phyloP scores from a whole-genome alignment of 306 rosid species.

The Comarum palustre region DNA sequence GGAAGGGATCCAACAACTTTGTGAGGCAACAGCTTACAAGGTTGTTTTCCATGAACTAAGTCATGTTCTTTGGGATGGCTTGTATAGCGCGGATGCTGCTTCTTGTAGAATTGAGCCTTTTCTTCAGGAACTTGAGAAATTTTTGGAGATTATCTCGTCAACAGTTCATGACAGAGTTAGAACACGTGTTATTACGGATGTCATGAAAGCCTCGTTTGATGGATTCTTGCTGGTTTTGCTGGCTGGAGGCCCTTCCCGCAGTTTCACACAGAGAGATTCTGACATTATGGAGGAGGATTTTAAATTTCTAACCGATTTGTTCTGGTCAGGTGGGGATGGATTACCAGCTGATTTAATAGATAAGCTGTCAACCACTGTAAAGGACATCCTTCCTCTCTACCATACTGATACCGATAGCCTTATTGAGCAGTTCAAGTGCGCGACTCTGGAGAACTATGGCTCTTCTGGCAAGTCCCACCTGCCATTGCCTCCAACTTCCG shows the following conservation, averaged over 20 bases:
- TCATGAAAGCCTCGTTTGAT: slow-evolving; percentile 86
- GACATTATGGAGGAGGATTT: slow-evolving; percentile 73
- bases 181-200: slow-evolving; percentile 75
- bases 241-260: slow-evolving; percentile 91
- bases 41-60: slow-evolving; percentile 60
- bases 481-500: slow-evolving; percentile 78
- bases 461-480: slow-evolving; percentile 63
- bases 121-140: slow-evolving; percentile 79
- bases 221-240: slow-evolving; percentile 75
- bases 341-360: slow-evolving; percentile 70
- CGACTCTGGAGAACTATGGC: slow-evolving; percentile 46
- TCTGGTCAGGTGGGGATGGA: slow-evolving; percentile 98
- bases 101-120: slow-evolving; percentile 71
- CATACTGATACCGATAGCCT: slow-evolving; percentile 45
- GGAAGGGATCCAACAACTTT: slow-evolving; percentile 77
- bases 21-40: slow-evolving; percentile 69
- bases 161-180: slow-evolving; percentile 84
- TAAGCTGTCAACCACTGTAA: slow-evolving; percentile 52
- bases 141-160: slow-evolving; percentile 75
- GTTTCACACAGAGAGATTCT: slow-evolving; percentile 62
- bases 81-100: slow-evolving; percentile 63
- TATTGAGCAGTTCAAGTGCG: slow-evolving; percentile 57
- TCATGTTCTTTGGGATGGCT: slow-evolving; percentile 74
- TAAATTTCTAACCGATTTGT: slow-evolving; percentile 67
- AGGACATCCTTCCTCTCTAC: slow-evolving; percentile 54